phyloP scores from a whole-genome alignment of 2,329 filamentous ascomycete species.

The Fusarium gaditjirri region DNA sequence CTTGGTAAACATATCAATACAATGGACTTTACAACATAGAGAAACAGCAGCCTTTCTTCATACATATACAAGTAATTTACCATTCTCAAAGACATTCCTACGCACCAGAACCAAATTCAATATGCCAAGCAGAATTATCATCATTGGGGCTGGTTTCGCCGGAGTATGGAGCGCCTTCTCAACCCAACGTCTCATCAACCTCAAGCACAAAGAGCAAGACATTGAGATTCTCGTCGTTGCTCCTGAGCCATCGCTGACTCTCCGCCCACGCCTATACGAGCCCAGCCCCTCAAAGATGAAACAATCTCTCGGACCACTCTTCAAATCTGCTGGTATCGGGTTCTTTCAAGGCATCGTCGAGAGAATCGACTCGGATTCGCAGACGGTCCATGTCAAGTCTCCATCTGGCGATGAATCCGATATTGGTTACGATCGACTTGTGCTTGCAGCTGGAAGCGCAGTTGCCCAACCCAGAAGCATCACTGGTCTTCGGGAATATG shows the following conservation, averaged over 20 bases:
- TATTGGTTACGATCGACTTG: conserved; percentile 47
- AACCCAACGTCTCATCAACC: conserved; percentile 17
- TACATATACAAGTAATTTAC: background rate
- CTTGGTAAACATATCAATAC: fast-evolving
- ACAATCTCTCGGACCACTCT: conserved; percentile 33
- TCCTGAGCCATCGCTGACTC: conserved; percentile 45
- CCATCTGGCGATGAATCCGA: background rate
- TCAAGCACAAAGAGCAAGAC: background rate
- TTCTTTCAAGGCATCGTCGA: conserved; percentile 42
- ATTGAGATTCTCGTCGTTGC: conserved; percentile 49
- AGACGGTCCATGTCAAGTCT: conserved; percentile 27
- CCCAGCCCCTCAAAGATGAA: conserved; percentile 39
- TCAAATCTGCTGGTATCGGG: conserved; percentile 40
- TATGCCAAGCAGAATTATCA: conserved; percentile 14
- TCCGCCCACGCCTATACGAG: conserved; percentile 51
- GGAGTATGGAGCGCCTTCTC: conserved; percentile 29
- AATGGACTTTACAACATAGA: background rate
- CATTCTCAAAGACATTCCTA: too few species aligned
- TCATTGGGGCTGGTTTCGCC: conserved; percentile 18
- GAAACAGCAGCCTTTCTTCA: background rate
- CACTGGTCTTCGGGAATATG: conserved; percentile 46
- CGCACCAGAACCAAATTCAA: too few species aligned
- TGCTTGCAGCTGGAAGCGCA: conserved; percentile 52
- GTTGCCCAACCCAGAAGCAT: conserved; percentile 42
- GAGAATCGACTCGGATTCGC: conserved; percentile 26